Evolutionary conservation across 2,329 filamentous ascomycete species (phyloP).

Genomic region (Aureobasidium namibiae): DNA sequence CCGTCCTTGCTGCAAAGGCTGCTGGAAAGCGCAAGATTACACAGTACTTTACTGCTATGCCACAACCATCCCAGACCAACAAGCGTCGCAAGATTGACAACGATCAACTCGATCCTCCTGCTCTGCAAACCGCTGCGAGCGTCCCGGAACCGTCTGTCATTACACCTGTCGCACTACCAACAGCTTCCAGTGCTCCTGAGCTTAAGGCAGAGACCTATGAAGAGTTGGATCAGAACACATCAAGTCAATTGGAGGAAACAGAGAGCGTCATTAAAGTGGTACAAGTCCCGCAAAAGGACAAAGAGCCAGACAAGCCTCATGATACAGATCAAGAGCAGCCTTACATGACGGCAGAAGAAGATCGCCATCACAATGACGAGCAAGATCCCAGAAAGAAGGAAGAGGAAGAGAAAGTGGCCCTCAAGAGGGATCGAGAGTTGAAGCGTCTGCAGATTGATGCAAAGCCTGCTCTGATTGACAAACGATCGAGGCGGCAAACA

Average conservation of each 20-base stretch:
- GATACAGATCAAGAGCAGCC: conserved; percentile 1
- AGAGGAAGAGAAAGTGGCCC: not conserved
- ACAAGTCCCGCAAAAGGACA: not conserved
- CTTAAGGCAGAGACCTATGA: not conserved
- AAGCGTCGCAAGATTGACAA: conserved; percentile 3
- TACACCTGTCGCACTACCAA: not conserved
- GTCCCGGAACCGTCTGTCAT: not conserved
- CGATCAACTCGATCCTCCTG: not conserved
- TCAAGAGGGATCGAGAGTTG: not conserved
- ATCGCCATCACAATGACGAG: not conserved
- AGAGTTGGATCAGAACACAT: not conserved
- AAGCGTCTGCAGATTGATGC: conserved; percentile 8
- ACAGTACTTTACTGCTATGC: not conserved
- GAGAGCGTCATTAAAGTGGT: not conserved
- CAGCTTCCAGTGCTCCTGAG: not conserved
- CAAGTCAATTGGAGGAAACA: not conserved
- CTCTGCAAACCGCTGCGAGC: not conserved
- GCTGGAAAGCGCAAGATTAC: conserved; percentile 2
- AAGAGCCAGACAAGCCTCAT: not conserved
- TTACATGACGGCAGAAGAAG: not conserved
- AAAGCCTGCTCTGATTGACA: conserved; percentile 1
- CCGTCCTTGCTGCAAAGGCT: not conserved
- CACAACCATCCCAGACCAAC: not conserved
- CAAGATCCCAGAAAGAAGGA: not conserved
- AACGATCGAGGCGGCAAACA: not conserved